Percentiles rank a stretch among this genome's conserved stretches.
Evolutionary conservation across 345 rosid species (phyloP).

Genomic region (Acer negundo): DNA sequence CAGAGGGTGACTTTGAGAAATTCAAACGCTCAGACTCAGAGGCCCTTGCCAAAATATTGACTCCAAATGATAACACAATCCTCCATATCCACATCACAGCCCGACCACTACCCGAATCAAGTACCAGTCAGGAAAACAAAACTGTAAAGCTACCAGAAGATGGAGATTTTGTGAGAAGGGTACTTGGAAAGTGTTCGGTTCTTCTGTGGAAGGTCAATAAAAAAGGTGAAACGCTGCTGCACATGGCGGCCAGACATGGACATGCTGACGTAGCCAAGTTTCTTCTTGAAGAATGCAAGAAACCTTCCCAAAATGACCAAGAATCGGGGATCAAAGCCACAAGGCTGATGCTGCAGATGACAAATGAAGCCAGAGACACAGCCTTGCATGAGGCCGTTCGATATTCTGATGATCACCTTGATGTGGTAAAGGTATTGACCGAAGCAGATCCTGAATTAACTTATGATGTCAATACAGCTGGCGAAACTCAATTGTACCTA

Average conservation of each 20-base stretch:
- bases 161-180: too few relatives aligned
- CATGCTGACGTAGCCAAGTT: too few relatives aligned
- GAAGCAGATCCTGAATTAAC: not conserved
- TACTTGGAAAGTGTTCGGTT: not conserved
- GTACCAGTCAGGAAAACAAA: too few relatives aligned
- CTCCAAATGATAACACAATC: conserved; percentile 8
- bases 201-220: not conserved
- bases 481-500: too few relatives aligned
- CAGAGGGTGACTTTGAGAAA: not conserved
- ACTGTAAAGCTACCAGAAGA: too few relatives aligned
- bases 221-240: too few relatives aligned
- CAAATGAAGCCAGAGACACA: not conserved
- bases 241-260: too few relatives aligned
- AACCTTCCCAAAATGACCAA: not conserved
- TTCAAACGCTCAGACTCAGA: not conserved
- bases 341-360: conserved; percentile 16
- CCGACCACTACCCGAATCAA: too few relatives aligned
- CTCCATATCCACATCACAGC: conserved; percentile 11
- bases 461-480: too few relatives aligned
- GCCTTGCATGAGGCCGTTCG: conserved; percentile 24
- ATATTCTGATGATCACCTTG: conserved; percentile 4
- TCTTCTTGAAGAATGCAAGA: not conserved
- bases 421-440: conserved; percentile 17
- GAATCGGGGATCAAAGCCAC: not conserved
- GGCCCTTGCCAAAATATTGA: not conserved